Conservation (phyloP, 2,329 filamentous ascomycete species). For the Paramyrothecium roridum region DNA sequence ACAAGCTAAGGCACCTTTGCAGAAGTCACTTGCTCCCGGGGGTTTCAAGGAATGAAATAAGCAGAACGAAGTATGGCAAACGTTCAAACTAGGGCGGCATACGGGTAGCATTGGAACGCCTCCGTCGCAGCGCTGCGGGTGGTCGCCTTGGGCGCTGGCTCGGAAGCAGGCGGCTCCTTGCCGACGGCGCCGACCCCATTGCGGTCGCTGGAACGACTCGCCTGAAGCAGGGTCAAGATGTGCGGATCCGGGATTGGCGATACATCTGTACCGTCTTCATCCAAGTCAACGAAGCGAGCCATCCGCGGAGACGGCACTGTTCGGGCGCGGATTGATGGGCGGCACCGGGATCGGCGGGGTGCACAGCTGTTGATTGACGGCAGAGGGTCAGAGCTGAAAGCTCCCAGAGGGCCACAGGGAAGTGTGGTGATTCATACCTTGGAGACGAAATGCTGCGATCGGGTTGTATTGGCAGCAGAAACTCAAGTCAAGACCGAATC, state of each 20-base stretch:
- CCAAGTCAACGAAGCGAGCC: not conserved
- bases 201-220: not conserved
- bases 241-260: not conserved
- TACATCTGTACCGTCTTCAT: not conserved
- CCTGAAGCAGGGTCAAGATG: not conserved
- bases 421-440: too few relatives aligned
- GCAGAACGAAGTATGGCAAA: not conserved
- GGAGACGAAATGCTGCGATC: too few relatives aligned
- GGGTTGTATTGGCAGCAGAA: too few relatives aligned
- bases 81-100: conserved; percentile 6
- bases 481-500: too few relatives aligned
- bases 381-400: too few relatives aligned
- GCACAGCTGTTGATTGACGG: not conserved
- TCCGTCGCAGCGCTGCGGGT: conserved; percentile 17
- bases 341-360: not conserved
- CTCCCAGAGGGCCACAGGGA: too few relatives aligned
- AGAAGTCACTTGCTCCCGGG: not conserved
- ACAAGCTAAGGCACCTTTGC: not conserved
- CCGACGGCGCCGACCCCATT: not conserved
- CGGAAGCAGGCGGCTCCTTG: not conserved
- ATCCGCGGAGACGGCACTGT: not conserved
- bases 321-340: too few relatives aligned
- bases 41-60: not conserved
- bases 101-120: conserved; percentile 35
- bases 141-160: not conserved